Conservation (phyloP, 2,329 filamentous ascomycete species). For the Rhynchosporium graminicola region DNA sequence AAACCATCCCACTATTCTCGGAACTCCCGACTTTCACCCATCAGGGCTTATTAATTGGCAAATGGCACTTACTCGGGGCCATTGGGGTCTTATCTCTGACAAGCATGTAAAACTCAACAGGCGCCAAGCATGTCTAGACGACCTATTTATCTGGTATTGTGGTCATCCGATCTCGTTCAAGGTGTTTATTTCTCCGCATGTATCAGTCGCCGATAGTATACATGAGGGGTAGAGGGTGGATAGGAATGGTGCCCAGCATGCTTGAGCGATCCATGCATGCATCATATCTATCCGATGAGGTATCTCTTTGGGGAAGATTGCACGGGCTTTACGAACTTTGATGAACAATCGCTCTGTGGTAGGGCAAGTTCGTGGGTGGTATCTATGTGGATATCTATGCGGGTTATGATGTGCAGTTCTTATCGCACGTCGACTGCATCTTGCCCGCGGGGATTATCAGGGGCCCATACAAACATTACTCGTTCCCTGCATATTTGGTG, state of each 20-base stretch:
- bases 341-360: constrained; percentile 1
- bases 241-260: not conserved
- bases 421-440: constrained; percentile 1
- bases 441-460: constrained; percentile 1
- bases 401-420: not conserved
- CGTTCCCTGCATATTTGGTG: not conserved
- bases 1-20: constrained; percentile 10
- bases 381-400: not conserved
- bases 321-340: not conserved
- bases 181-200: not conserved
- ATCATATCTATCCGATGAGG: constrained; percentile 7
- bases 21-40: not conserved
- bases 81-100: constrained; percentile 8
- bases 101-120: not conserved
- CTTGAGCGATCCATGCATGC: not conserved
- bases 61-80: constrained; percentile 4
- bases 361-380: not conserved
- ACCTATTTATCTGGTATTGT: not conserved
- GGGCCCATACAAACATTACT: not conserved
- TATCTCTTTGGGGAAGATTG: constrained; percentile 1
- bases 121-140: not conserved
- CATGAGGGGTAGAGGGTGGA: not conserved
- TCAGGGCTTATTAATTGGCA: not conserved
- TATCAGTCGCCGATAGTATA: not conserved
- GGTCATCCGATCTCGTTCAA: not conserved